Base-by-base conservation (phyloP, 2,329 filamentous ascomycete genomes). In the Coleophoma crateriformis region DNA sequence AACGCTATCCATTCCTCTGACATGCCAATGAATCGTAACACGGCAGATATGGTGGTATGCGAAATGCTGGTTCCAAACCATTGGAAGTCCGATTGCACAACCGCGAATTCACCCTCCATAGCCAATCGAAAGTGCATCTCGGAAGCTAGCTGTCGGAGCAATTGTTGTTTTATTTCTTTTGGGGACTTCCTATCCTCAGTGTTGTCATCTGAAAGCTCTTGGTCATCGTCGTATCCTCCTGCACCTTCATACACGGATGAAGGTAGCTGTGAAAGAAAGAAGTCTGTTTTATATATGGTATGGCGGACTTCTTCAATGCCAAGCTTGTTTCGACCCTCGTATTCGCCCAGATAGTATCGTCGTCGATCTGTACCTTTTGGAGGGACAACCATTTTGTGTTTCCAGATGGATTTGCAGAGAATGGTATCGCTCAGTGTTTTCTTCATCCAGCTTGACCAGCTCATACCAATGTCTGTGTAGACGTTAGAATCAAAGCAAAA, bases 11-110 rank as follows among this genome's bases (percentile, higher is more conserved):
- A 84, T 0, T 59, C 63, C 2, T 75, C 61, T 0, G 78, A 73
- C 4, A 86, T 68, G 0, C 82, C 82, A 41, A 86, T 71, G 57
- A 80, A 83, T 33, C 73, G 67, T 53, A 86, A 61, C 0, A 83
- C 67, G 0, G 70, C 64, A 13, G 77, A 62, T n/a, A 85, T 72
- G 0, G 80, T 82, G 34, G 73, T 64, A 58, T 87, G 83, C 4
- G 81, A 72, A 17, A 84, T 65, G 6, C 73, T 73, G 0, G 78
- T 74, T 0, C 74, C 74, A 51, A 82, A 79, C 68, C 75, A 78
- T 45, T 75, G 68, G 54, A 82, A 79, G 56, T 82, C 78, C 0
- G 77, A 78, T 14, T 77, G 72, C 33, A 83, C 63, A 2, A 78
- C 72, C 1, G 76, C 75, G 47, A 80, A 74, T 33, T 75, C 67